Evolutionary conservation across 352 stramenopile genomes (phyloP), one percentile per base, ranked within the genome.

Genomic region (Pythium pyrilobum): DNA sequence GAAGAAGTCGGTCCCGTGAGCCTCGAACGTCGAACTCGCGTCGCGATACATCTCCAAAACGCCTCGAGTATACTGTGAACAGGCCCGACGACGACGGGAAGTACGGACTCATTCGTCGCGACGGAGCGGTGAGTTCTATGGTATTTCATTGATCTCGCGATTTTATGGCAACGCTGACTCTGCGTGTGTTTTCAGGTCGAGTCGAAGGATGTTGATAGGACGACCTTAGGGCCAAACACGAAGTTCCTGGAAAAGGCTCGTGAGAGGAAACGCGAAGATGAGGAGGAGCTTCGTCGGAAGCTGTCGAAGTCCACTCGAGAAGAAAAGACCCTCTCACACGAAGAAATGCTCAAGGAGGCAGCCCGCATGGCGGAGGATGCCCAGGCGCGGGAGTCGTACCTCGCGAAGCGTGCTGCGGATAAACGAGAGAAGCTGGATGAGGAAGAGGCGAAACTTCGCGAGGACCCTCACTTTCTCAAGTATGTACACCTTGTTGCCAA

Each of bases 391-490:
- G 85, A 95, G 42, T 66, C 72, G 16, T 78, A 81, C 42, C 69
- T 92, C 28, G 58, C 52, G 0, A 81, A 86, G 23, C 71, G 71
- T 15, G 68, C 67, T 11, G 54, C 64, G 0, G 37, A 67, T n/a
- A 90, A 89, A 54, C 72, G 70, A 28, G 67, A 77, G 3, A 59
- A 83, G 41, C 51, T 86, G 38, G 67, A 87, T 33, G 73, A 83
- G 29, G 70, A 71, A 20, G 78, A 87, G 50, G 57, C 71, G 16
- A 67, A 84, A 31, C 56, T 69, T 12, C 68, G 53, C 39, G 60
- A 57, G 38, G 88, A 94, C 47, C 81, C 81, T 6, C 71, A 89
- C 37, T 92, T 90, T 47, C 72, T 92, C 45, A 84, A 87, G 78
- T 88, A 59, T 46, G 68, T 74, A 5, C 10, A 20, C 2, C 39